Base-by-base conservation (phyloP, 306 rosid genomes). In the Vicia faba region DNA sequence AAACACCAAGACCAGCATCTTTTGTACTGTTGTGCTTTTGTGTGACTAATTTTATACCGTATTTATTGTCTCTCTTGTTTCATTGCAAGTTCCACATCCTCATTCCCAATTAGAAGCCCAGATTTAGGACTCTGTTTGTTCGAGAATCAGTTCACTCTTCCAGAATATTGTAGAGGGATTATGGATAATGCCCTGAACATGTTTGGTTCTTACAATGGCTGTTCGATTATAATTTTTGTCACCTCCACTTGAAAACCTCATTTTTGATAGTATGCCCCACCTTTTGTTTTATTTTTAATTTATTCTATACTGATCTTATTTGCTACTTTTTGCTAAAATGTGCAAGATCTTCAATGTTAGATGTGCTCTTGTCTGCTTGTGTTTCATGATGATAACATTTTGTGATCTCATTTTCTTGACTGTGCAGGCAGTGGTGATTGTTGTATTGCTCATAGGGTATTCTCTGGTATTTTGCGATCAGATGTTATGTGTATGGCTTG, bases 401-500 rank as follows among this genome's bases (percentile, higher is more conserved):
- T 61, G 38, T 70, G 75, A 80, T 28, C 50, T 55, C 15, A 48
- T 69, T 74, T 78, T 70, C 18, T 69, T 71, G 79, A 77, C 62
- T 67, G 64, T 78, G 82, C 95, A 92, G 97, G 95, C 80, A 87
- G 59, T 28, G 96, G 92, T 75, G 96, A 89, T 72, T 92, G 97
- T 70, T 92, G 97, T 71, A 86, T 92, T 67, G 97, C 97, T 74
- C 97, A 92, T 60, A 79, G 88, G 73, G 95, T 89, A 53, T 89
- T 92, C 78, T 89, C 96, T 16, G 97, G 97, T 40, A 89, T 92
- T 70, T 72, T 92, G 87, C 91, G 96, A 40, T 87, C 97, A 19
- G 96, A 92, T 85, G 97, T 87, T 55, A 92, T 85, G 85, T 92
- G 97, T 57, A 89, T 87, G 96, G 92, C 92, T 12, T 92, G 96